Percentiles rank a stretch among this genome's conserved stretches.
These are phyloP conservation scores for Zizania latifolia DNA, from an alignment of 176 grass and related monocot genomes.

Conservation along the genomic window DNA sequence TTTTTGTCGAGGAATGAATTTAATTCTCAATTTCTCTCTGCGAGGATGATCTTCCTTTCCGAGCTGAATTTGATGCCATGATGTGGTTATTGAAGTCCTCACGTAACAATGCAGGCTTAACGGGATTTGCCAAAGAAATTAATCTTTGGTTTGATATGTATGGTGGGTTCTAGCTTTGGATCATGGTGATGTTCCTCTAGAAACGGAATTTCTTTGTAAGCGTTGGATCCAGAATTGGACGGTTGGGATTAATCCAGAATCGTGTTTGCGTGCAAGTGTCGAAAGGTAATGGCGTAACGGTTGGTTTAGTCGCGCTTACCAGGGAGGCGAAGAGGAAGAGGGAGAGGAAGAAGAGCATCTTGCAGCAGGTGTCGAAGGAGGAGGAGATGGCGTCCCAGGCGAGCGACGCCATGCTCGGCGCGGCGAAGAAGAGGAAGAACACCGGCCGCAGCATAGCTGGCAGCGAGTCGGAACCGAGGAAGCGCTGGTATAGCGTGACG, in stretches of 20 bases:
- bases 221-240: not conserved
- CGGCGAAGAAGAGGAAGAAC: conserved; percentile 93
- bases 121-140: too few species aligned
- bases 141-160: too few species aligned
- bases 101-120: too few species aligned
- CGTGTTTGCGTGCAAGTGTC: not conserved
- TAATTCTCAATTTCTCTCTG: too few species aligned
- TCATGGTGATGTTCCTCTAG: not conserved
- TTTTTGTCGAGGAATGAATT: too few species aligned
- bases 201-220: not conserved
- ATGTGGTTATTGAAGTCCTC: too few species aligned
- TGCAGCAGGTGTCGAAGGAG: conserved; percentile 73
- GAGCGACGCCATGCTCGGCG: conserved; percentile 79
- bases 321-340: conserved; percentile 85
- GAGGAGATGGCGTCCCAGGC: conserved; percentile 56
- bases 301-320: conserved; percentile 28
- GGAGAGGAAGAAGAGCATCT: conserved; percentile 91
- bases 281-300: not conserved
- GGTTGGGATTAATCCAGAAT: too few species aligned
- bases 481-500: conserved; percentile 79
- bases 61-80: too few species aligned
- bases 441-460: conserved; percentile 74
- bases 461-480: conserved; percentile 66
- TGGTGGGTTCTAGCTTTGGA: too few species aligned
- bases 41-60: too few species aligned